phyloP scores from a whole-genome alignment of 2,329 filamentous ascomycete genomes.

The Dryadomyces quercus-mongolicae region DNA sequence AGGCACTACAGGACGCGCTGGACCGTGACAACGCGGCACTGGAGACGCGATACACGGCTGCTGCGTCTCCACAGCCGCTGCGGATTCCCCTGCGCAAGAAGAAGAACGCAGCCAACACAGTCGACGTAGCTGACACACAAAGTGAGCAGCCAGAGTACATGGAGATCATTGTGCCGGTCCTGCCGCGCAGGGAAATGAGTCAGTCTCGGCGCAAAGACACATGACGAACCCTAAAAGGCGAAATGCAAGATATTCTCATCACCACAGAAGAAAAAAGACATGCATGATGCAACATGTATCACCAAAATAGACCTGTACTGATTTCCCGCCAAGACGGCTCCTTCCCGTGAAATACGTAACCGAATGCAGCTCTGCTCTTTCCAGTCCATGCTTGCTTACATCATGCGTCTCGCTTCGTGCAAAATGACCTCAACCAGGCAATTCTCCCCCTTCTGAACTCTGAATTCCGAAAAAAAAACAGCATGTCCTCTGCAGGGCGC shows the following conservation, averaged over 20 bases:
- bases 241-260: too few relatives aligned
- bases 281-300: not conserved
- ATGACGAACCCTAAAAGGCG: too few relatives aligned
- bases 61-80: not conserved
- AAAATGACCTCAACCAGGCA: too few relatives aligned
- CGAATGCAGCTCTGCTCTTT: not conserved
- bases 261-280: too few relatives aligned
- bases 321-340: not conserved
- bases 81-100: conserved; percentile 8
- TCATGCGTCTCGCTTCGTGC: not conserved
- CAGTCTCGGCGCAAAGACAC: too few relatives aligned
- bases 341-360: not conserved
- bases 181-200: not conserved
- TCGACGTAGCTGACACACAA: not conserved
- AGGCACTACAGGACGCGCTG: conserved; percentile 8
- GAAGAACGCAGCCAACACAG: not conserved
- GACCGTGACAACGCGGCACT: conserved; percentile 8
- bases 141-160: not conserved
- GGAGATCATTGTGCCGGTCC: not conserved
- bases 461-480: too few relatives aligned
- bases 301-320: not conserved
- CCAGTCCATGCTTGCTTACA: not conserved
- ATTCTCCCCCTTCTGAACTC: too few relatives aligned
- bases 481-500: not conserved
- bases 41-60: not conserved